phyloP scores from a whole-genome alignment of 257 asterid species.

The Solanum chiquidenum region DNA sequence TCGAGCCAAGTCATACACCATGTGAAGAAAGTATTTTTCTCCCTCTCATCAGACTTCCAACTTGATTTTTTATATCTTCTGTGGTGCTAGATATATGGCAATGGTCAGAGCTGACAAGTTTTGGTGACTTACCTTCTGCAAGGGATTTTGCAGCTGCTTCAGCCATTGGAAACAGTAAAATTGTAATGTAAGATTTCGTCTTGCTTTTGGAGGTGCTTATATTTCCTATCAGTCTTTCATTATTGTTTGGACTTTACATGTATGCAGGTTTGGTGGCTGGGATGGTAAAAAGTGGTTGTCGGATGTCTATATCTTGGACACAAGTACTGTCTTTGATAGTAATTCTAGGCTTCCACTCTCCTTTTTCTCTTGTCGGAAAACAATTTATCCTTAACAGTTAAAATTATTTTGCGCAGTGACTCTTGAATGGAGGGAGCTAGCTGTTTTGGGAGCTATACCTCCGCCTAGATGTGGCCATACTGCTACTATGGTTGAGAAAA shows the following conservation, averaged over 20 bases:
- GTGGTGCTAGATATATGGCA: slow-evolving; percentile 77
- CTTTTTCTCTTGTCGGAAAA: not conserved
- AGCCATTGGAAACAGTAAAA: slow-evolving; percentile 82
- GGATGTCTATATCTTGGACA: slow-evolving; percentile 78
- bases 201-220: slow-evolving; percentile 6
- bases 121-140: slow-evolving; percentile 94
- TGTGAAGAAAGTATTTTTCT: not conserved
- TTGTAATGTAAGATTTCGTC: slow-evolving; percentile 54
- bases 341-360: not conserved
- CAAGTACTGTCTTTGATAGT: slow-evolving; percentile 39
- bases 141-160: slow-evolving; percentile 98
- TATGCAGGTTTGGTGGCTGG: slow-evolving; percentile 98
- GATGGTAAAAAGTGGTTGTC: slow-evolving; percentile 99
- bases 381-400: not conserved
- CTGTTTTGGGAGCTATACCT: slow-evolving; percentile 76
- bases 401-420: slow-evolving; percentile 45
- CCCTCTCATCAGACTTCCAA: not conserved
- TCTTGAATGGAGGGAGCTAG: slow-evolving; percentile 91
- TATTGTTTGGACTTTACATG: slow-evolving; percentile 4
- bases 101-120: slow-evolving; percentile 97
- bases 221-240: slow-evolving; percentile 1
- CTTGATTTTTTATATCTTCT: not conserved
- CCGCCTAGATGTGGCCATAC: slow-evolving; percentile 99
- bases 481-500: slow-evolving; percentile 89
- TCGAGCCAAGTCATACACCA: not conserved